Evolutionary conservation across 2,329 filamentous ascomycete species (phyloP), one percentile per base, ranked within the genome.

Genomic region (Torrubiella hemipterigena): DNA sequence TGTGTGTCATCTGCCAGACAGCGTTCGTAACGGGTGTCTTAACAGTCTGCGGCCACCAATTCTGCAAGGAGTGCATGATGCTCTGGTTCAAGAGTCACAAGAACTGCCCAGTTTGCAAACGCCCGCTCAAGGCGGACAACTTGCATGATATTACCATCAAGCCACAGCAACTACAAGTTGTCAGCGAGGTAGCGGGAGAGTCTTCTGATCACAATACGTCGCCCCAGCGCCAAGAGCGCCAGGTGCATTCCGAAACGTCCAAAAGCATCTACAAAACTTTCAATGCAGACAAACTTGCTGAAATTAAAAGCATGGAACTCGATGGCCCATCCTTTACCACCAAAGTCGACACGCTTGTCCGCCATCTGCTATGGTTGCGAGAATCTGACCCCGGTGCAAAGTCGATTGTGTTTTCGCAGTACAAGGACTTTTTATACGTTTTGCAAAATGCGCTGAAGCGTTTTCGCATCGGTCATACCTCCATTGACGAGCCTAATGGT

Each of bases 341-440:
- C 1, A 98, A 96, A 54, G 78, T 96, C 13, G 86, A 95, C 50
- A 93, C 75, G 0, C 58, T 89, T 3, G 68, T 79, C 17, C 72
- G 84, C 3, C 91, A 96, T 51, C 56, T 96, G 3, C 56, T 93
- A 12, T 95, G 84, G 83, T 65, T 96, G 14, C 75, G 89, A 3
- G 66, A 81, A 42, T 74, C 82, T 29, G 86, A 95, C 42, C 83
- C 85, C 0, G 85, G 85, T 0, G 76, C 85, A 8, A 96, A 96
- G 50, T 82, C 83, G 0, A 81, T 98, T 49, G 69, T 96, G n/a
- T 98, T 94, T 53, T 93, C 84, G 2, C 89, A 96, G 56, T 70
- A 85, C 52, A 72, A 72, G 33, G 79, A 83, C 32, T 96, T 95
- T 43, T 63, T 96, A 2, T 61, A 68, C 1, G 75, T 93, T 6